phyloP scores from a whole-genome alignment of 108 stramenopile species.

The Cyclotella baltica region DNA sequence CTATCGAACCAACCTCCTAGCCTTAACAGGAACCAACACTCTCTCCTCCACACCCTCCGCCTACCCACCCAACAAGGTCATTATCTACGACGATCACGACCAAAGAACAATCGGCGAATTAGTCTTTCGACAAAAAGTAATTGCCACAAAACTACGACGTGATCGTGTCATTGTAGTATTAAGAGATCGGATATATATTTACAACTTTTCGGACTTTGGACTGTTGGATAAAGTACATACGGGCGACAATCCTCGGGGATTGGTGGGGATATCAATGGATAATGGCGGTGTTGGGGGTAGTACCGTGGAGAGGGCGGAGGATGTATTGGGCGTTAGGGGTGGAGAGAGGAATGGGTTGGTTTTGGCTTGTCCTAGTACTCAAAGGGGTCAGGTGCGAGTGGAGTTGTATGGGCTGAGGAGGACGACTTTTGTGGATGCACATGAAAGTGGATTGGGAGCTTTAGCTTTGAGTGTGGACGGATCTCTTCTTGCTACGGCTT shows the following conservation, averaged over 20 bases:
- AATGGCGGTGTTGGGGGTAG: conserved; percentile 51
- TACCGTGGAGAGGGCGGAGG: conserved; percentile 25
- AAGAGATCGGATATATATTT: conserved; percentile 92
- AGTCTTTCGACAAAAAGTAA: conserved; percentile 88
- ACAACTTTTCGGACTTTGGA: conserved; percentile 92
- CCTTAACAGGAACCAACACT: conserved; percentile 89
- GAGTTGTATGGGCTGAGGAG: conserved; percentile 95
- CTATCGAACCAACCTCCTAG: conserved; percentile 98
- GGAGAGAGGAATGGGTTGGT: conserved; percentile 77
- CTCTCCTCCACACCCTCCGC: conserved; percentile 81
- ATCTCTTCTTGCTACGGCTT: conserved; percentile 89
- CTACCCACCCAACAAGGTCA: conserved; percentile 95
- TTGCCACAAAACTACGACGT: conserved; percentile 90
- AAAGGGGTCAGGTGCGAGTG: conserved; percentile 92
- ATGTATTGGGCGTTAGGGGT: conserved; percentile 24
- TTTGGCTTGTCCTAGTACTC: conserved; percentile 93
- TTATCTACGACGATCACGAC: conserved; percentile 98
- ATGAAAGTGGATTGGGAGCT: conserved; percentile 90
- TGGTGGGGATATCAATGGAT: conserved; percentile 90
- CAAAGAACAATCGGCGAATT: conserved; percentile 96
- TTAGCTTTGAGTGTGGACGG: conserved; percentile 91
- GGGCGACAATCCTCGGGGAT: conserved; percentile 88
- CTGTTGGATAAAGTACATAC: conserved; percentile 96
- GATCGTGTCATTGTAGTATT: conserved; percentile 97
- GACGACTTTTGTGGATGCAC: conserved; percentile 93